Evolutionary conservation across 169 alveolate genomes (phyloP).

Genomic region (Eimeria praecox): DNA sequence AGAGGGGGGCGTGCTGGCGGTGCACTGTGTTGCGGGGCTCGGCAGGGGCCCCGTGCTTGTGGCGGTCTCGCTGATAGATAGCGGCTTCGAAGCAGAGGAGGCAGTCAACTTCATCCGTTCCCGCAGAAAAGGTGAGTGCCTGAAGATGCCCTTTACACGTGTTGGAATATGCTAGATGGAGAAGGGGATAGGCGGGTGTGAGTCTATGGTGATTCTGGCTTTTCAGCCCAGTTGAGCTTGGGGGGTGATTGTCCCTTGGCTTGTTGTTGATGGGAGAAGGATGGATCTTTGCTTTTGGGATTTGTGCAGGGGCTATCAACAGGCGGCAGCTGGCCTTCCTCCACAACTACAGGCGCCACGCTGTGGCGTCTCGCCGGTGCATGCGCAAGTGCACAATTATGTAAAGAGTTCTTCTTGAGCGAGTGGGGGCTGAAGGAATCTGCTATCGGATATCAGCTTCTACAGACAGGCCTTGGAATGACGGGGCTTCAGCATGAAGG

Average conservation of each 20-base stretch:
- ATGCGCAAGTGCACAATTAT: slow-evolving; percentile 59
- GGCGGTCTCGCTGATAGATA: slow-evolving; percentile 93
- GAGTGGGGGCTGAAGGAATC: not conserved
- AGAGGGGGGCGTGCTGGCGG: slow-evolving; percentile 92
- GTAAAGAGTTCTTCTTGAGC: slow-evolving; percentile 14
- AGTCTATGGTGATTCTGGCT: no score
- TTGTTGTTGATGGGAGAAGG: no score
- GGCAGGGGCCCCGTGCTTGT: slow-evolving; percentile 97
- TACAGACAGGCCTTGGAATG: no score
- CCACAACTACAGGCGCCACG: slow-evolving; percentile 77
- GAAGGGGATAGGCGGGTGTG: not conserved
- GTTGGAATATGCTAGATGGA: not conserved
- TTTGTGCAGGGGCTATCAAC: slow-evolving; percentile 81
- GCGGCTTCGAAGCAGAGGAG: slow-evolving; percentile 94
- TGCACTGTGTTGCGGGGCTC: slow-evolving; percentile 96
- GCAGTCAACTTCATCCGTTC: slow-evolving; percentile 93
- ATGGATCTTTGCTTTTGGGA: no score
- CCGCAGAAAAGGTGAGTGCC: slow-evolving; percentile 88
- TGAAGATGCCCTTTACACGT: no score
- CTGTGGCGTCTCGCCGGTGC: slow-evolving; percentile 62
- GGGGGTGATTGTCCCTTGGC: not conserved
- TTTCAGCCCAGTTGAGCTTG: no score
- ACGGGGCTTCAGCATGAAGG: not conserved
- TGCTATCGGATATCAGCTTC: not conserved
- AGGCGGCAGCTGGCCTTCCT: slow-evolving; percentile 81